A percentile compares a stretch with the other conserved stretches of the same genome.
phyloP scores from a whole-genome alignment of 345 rosid genomes.

The Brassica carinata region DNA sequence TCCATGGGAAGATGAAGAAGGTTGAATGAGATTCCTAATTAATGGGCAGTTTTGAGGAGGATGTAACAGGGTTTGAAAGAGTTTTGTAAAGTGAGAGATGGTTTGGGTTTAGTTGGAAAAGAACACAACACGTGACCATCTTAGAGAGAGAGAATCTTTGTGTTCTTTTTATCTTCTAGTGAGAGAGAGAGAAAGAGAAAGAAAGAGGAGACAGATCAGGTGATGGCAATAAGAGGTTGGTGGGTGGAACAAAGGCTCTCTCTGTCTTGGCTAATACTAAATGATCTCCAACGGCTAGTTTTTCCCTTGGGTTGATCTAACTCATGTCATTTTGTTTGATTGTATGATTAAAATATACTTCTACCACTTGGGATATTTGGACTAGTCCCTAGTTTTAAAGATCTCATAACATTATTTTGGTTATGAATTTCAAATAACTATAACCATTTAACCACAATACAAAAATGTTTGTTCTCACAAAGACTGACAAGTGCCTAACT shows the following conservation, averaged over 20 bases:
- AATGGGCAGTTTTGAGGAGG: background rate
- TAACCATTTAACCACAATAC: background rate
- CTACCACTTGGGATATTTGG: background rate
- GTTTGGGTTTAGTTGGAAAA: conserved; percentile 34
- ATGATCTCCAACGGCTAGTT: conserved; percentile 59
- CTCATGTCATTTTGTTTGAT: conserved; percentile 29
- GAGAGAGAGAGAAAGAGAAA: conserved; percentile 25
- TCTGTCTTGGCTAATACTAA: conserved; percentile 32
- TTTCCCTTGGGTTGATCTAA: conserved; percentile 22
- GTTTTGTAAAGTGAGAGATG: conserved; percentile 46
- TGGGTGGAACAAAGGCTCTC: conserved; percentile 35
- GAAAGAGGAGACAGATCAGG: conserved; percentile 37
- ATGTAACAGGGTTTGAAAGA: conserved; percentile 44
- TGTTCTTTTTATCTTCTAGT: conserved; percentile 40
- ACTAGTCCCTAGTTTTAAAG: background rate
- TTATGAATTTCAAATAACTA: background rate
- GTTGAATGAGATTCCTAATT: background rate
- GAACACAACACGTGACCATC: conserved; percentile 54
- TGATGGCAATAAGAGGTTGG: conserved; percentile 38
- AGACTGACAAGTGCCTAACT: background rate
- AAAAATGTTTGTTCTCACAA: conserved; percentile 10
- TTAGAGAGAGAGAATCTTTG: conserved; percentile 41
- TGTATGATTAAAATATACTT: background rate
- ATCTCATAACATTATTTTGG: background rate
- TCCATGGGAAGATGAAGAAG: conserved; percentile 25